Evolutionary conservation across 2,329 filamentous ascomycete species (phyloP).

Genomic region (Beauveria brongniartii): DNA sequence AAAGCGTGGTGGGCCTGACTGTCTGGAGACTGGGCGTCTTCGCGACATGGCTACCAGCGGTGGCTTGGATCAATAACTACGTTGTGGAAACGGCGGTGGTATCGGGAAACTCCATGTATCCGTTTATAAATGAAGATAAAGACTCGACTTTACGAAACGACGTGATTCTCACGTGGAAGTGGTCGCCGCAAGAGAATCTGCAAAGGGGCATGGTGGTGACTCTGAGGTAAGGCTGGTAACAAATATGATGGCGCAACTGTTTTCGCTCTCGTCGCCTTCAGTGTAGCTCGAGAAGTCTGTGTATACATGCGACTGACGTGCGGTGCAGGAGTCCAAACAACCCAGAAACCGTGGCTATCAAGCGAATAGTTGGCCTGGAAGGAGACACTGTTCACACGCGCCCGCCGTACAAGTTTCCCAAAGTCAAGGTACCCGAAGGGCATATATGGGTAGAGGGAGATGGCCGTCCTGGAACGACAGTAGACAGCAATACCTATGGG

Average conservation of each 20-base stretch:
- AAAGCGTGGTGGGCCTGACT: constrained; percentile 24
- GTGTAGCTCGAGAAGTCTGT: neutral
- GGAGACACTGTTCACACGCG: constrained; percentile 68
- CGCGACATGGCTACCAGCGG: constrained; percentile 53
- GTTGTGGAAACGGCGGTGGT: constrained; percentile 52
- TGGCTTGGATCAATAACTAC: constrained; percentile 53
- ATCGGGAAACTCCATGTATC: constrained; percentile 65
- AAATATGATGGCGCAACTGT: neutral
- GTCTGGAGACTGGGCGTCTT: constrained; percentile 42
- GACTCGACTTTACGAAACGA: constrained; percentile 47
- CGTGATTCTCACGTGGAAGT: constrained; percentile 51
- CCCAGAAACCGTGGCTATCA: constrained; percentile 64
- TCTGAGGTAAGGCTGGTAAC: constrained; percentile 45
- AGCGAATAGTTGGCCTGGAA: constrained; percentile 73
- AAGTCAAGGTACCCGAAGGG: constrained; percentile 63
- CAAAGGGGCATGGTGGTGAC: constrained; percentile 68
- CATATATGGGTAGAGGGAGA: constrained; percentile 97
- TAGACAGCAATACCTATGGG: constrained; percentile 87
- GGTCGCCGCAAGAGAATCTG: constrained; percentile 48
- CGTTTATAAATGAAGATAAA: constrained; percentile 62
- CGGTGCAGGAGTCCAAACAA: constrained; percentile 56
- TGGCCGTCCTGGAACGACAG: constrained; percentile 57
- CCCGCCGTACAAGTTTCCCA: constrained; percentile 47
- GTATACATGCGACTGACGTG: neutral
- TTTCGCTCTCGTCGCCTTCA: neutral